phyloP scores from a whole-genome alignment of 2,329 filamentous ascomycete genomes.

The Neopestalotiopsis sp. region DNA sequence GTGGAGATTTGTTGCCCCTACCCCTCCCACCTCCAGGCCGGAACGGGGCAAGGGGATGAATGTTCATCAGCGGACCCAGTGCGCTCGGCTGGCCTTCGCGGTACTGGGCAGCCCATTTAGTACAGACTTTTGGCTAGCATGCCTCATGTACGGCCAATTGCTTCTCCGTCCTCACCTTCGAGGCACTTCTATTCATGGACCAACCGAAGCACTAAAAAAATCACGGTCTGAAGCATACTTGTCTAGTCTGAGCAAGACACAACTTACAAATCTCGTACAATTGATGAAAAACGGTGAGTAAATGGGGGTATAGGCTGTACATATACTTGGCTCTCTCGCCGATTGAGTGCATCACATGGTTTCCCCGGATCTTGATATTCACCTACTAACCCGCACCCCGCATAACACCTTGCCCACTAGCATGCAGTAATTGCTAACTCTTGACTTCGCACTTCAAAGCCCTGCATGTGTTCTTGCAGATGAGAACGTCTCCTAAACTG shows the following conservation, averaged over 20 bases:
- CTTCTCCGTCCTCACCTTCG: neutral
- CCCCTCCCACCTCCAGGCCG: constrained; percentile 13
- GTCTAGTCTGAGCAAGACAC: too few relatives aligned
- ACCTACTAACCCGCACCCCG: neutral
- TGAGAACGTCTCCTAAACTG: too few relatives aligned
- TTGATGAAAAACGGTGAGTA: too few relatives aligned
- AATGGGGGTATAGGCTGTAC: too few relatives aligned
- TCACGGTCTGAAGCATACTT: too few relatives aligned
- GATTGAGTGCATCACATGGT: neutral
- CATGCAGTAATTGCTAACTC: neutral
- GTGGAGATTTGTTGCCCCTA: constrained; percentile 7
- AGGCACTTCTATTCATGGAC: neutral
- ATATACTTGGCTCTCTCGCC: too few relatives aligned
- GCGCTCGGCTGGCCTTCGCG: neutral
- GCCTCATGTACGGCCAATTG: neutral
- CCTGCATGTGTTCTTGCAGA: too few relatives aligned
- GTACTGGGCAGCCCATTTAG: neutral
- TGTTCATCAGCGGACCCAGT: constrained; percentile 5
- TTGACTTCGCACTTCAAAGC: neutral
- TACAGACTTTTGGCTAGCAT: neutral
- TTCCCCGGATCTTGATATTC: neutral
- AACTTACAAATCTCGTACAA: too few relatives aligned
- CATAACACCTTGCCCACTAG: neutral
- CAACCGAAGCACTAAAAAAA: too few relatives aligned
- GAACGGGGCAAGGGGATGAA: constrained; percentile 10